A percentile compares a stretch with the other conserved stretches of the same genome.
phyloP scores from a whole-genome alignment of 2,329 filamentous ascomycete genomes.

The Pyricularia sp. region DNA sequence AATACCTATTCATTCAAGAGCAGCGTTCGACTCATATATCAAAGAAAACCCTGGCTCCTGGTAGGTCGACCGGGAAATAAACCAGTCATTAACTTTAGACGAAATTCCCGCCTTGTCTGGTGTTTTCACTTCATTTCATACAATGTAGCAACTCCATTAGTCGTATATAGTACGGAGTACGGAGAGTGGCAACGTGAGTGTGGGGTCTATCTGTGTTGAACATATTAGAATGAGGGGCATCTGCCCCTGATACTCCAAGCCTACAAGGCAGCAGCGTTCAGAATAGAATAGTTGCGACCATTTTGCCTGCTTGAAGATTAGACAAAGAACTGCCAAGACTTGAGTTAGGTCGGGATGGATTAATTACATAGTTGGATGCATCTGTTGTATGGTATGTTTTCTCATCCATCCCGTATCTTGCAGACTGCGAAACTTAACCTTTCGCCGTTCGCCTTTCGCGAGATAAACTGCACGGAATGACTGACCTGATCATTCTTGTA shows the following conservation, averaged over 20 bases:
- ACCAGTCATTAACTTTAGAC: not conserved
- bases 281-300: not conserved
- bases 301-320: not conserved
- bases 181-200: not conserved
- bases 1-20: not conserved
- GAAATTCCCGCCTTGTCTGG: not conserved
- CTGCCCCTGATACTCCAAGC: not conserved
- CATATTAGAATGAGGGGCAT: not conserved
- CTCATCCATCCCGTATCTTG: not conserved
- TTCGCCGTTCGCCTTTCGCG: not conserved
- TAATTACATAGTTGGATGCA: not conserved
- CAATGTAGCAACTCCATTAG: not conserved
- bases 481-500: not conserved
- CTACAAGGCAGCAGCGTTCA: not conserved
- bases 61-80: not conserved
- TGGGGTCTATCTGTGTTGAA: not conserved
- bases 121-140: not conserved
- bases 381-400: not conserved
- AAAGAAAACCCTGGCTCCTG: not conserved
- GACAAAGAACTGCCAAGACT: not conserved
- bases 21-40: not conserved
- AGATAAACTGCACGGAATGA: not conserved
- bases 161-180: not conserved
- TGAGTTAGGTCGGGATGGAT: not conserved
- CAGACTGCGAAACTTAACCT: not conserved